Base-by-base conservation (phyloP, 768 basidiomycete genomes). In the Lenzites betulinus region DNA sequence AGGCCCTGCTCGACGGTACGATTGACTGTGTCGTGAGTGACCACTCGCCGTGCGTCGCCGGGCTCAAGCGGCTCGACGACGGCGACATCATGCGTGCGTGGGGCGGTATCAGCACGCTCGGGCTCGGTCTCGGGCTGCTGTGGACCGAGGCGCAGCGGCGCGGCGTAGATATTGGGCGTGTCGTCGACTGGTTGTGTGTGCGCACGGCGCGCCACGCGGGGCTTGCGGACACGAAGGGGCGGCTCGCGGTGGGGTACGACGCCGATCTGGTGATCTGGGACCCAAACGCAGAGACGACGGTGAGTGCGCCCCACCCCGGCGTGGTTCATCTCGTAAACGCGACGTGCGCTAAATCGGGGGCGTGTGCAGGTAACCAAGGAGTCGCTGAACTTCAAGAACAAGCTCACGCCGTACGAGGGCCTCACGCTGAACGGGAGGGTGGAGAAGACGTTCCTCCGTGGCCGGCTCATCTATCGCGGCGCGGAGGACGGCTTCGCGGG, bases 21-120 rank as follows among this genome's bases (percentile, higher is more conserved):
- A 94, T 99, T 66, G 93, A 97, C 74, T 95, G 83, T 69, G 87
- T 98, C 54, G 95, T 98, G 7, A 96, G 94, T 54, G 96, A 99
- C 75, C 96, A 99, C 71, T 95, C 92, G 64, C 95, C 95, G 16
- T 98, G 95, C 73, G 80, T 90, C 13, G 76, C 83, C 23, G 85
- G 87, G 66, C 77, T 99, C 60, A 99, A 98, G 78, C 83, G 82
- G 61, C 72, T 87, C 36, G 87, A 88, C 28, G 81, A 83, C 43
- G 92, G 94, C 1, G 83, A 95, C 68, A 80, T 98, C 62, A 91
- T 97, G 88, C 73, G 77, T 22, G 92, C 95, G 0, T 98, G 96
- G 96, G 96, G 96, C 42, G 96, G 96, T 0, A 92, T 99, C 64
- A 90, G 89, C 62, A 88, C 92, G 5, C 81, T 99, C 23, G 96